Evolutionary conservation across 108 stramenopile species (phyloP).

Genomic region (Cyclotella cryptica): DNA sequence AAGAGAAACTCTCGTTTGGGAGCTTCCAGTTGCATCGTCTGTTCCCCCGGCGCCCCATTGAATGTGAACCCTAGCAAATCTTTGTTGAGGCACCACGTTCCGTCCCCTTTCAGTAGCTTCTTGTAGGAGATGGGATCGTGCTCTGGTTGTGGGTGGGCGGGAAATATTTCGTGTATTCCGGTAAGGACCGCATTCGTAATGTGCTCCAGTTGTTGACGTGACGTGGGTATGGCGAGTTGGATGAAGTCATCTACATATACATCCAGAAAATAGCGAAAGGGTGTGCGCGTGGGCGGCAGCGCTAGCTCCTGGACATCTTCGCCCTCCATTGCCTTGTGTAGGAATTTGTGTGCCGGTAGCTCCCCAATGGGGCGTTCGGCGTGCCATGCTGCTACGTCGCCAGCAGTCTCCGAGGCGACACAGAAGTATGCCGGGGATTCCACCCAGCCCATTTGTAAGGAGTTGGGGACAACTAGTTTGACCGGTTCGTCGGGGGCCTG

Average conservation of each 20-base stretch:
- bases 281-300: background rate
- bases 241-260: constrained; percentile 35
- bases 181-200: background rate
- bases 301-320: background rate
- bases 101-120: constrained; percentile 3
- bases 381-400: constrained; percentile 24
- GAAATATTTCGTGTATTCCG: constrained; percentile 19
- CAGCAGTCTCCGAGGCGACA: constrained; percentile 23
- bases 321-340: background rate
- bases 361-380: background rate
- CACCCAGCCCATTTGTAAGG: too few species aligned
- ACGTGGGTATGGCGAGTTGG: background rate
- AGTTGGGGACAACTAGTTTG: constrained; percentile 3
- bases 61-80: background rate
- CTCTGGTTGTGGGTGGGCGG: background rate
- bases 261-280: constrained; percentile 2
- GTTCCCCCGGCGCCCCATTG: background rate
- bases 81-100: background rate
- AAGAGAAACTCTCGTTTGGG: background rate
- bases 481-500: background rate
- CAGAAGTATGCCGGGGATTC: background rate
- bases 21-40: background rate
- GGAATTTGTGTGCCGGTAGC: background rate
- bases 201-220: background rate
- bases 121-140: constrained; percentile 36